A percentile compares a stretch with the other conserved stretches of the same genome.
phyloP scores from a whole-genome alignment of 192 early-diverging fungal genomes.

The Coemansia sp. region DNA sequence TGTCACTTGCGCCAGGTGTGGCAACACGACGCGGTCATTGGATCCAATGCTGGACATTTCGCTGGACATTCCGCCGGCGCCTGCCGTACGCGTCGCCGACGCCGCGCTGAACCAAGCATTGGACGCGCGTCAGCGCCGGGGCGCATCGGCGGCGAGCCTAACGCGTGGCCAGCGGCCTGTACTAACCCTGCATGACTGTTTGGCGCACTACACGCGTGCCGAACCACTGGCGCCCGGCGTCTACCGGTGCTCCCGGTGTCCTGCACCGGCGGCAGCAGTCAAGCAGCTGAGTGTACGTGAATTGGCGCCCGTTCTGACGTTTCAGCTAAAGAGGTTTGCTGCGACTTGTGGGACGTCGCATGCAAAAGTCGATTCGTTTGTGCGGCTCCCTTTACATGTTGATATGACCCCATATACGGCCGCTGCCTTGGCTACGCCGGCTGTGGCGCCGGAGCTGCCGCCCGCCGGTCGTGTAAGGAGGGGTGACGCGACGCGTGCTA shows the following conservation, averaged over 20 bases:
- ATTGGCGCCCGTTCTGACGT: constrained; percentile 82
- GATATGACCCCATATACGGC: constrained; percentile 93
- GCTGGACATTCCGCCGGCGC: constrained; percentile 66
- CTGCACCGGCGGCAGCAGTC: constrained; percentile 61
- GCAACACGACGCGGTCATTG: constrained; percentile 70
- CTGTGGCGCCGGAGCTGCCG: constrained; percentile 34
- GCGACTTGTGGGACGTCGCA: neutral
- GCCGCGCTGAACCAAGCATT: neutral
- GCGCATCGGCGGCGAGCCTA: constrained; percentile 8
- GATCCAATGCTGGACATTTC: constrained; percentile 93
- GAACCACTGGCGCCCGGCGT: constrained; percentile 71
- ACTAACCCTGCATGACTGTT: constrained; percentile 48
- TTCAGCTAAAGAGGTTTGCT: constrained; percentile 90
- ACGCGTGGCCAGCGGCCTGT: constrained; percentile 26
- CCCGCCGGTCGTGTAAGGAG: constrained; percentile 29
- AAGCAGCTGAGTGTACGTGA: constrained; percentile 87
- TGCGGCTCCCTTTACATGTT: constrained; percentile 76
- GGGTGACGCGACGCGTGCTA: constrained; percentile 41
- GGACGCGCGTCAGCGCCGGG: neutral
- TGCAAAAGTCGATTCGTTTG: constrained; percentile 85
- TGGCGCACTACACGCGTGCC: constrained; percentile 68
- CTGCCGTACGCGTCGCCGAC: constrained; percentile 14
- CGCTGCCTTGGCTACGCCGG: constrained; percentile 48
- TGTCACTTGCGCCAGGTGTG: constrained; percentile 79
- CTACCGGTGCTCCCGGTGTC: constrained; percentile 71